Base-by-base conservation (phyloP, 2,329 filamentous ascomycete genomes). In the Tolypocladium inflatum region DNA sequence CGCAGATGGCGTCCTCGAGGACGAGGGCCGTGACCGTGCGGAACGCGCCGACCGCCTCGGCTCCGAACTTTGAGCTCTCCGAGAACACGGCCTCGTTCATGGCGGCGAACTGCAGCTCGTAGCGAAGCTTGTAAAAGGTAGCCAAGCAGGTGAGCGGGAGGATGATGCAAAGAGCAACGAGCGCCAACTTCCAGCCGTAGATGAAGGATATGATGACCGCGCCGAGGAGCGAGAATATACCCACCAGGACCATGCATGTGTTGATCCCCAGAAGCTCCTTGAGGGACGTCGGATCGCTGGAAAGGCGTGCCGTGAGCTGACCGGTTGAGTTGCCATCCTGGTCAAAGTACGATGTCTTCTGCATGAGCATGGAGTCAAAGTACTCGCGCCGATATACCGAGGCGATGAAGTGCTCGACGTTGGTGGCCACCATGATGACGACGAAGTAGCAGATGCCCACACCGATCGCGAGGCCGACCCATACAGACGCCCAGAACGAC, bases 101-200 rank as follows among this genome's bases (percentile, higher is more conserved):
- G 63, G 82, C 78, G 60, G 88, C 86, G 60, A 90, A 89, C 60
- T 85, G 75, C 21, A 84, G 69, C 68, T 88, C 85, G 63, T 81
- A 82, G 60, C 73, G 77, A 62, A 83, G 71, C 1, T 81, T 76
- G 68, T 75, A 79, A 64, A 76, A 84, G 0, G 76, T 77, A 0
- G 78, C 74, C 8, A 69, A 57, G 4, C 83, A 63, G 50, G 78
- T 73, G 26, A 84, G 66, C 0, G 81, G 81, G 56, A 81, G 69
- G 7, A 80, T 79, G 9, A 87, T 82, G 63, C 84, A 87, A 10
- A 85, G 74, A 0, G 82, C 80, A 0, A 92, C 84, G 0, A 91
- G 73, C 0, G 86, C 83, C 10, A 93, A 76, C 68, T 91, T 91
- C 89, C 89, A 92, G 2, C 87, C 86, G 67, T 87, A 90, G 5